Base-by-base conservation (phyloP, 1,139 yeast species). In the Barnettozyma hawaiiensis region DNA sequence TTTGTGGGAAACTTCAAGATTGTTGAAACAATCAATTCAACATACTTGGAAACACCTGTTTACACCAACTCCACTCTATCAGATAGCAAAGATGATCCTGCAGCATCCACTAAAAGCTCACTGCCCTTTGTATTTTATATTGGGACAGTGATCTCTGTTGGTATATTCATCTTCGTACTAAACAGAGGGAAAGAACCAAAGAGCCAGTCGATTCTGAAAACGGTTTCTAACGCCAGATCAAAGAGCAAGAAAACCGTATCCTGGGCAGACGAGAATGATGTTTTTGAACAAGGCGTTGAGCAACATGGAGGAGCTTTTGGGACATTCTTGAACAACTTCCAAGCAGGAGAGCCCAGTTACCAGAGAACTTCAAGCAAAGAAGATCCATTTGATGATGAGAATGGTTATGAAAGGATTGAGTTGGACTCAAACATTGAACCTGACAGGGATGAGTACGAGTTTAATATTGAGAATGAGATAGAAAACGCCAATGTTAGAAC, bases 391-490 rank as follows among this genome's bases (percentile, higher is more conserved):
- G 37, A 31, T 15, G 45, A 35, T 18, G 47, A 41, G 6, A 27
- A 35, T 14, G 48, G 40, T 4, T 47, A 49, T 36, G 58, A 54
- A 31, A 53, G 46, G 28, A 51, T 55, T 23, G 59, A 55, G 36
- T 23, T 55, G 24, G 49, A 44, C 7, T 36, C 51, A 21, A 37
- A 32, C 8, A 18, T 24, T 5, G 44, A 41, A 31, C 21, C 21
- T 18, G 33, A 54, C 20, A 46, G 43, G 19, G 52, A 49, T 18
- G 60, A 72, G 60, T 51, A 69, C 61, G 57, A 66, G 64, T 50
- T 58, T 58, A 55, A 73, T 62, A 69, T 70, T 60, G 62, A 70
- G 28, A 43, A 49, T 34, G 57, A 53, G 20, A 9, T 43, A 1
- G 50, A 43, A 4, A 27, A 29, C 29, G 27, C 33, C 6, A 21